phyloP scores from a whole-genome alignment of 2,329 filamentous ascomycete genomes.

The Penicillium aurantiogriseum region DNA sequence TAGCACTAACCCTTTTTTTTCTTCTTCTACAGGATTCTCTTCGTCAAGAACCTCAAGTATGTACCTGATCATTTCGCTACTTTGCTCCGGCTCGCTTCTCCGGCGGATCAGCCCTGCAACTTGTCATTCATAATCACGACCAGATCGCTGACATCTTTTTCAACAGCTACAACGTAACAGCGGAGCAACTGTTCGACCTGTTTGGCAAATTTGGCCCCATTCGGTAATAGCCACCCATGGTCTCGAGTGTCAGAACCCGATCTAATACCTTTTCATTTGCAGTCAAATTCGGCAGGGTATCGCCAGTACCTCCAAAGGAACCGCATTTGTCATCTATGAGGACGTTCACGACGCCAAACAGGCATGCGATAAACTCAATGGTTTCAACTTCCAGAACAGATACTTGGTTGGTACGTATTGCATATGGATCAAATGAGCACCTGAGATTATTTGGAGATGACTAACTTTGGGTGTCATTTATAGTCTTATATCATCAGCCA shows the following conservation, averaged over 20 bases:
- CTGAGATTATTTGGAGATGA: neutral
- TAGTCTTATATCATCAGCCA: conserved; percentile 72
- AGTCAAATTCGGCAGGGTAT: conserved; percentile 99
- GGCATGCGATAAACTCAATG: conserved; percentile 98
- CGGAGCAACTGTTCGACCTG: conserved; percentile 96
- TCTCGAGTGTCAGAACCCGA: conserved; percentile 8
- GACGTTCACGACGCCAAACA: conserved; percentile 98
- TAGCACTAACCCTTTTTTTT: conserved; percentile 6
- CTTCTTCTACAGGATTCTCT: conserved; percentile 74
- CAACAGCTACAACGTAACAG: conserved; percentile 92
- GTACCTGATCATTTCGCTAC: conserved; percentile 29
- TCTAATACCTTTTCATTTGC: conserved; percentile 21
- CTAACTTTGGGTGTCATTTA: neutral
- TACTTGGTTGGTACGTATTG: conserved; percentile 85
- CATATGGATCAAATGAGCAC: neutral
- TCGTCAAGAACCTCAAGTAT: conserved; percentile 99
- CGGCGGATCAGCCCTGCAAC: neutral
- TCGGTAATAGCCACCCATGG: conserved; percentile 58
- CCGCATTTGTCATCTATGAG: conserved; percentile 98
- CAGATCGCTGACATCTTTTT: conserved; percentile 12
- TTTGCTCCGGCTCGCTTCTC: conserved; percentile 2
- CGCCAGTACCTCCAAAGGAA: conserved; percentile 95
- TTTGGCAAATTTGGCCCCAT: conserved; percentile 97
- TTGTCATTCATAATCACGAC: neutral
- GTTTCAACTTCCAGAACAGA: conserved; percentile 99